Conservation (phyloP, 2,329 filamentous ascomycete genomes). For the Exophiala oligosperma region DNA sequence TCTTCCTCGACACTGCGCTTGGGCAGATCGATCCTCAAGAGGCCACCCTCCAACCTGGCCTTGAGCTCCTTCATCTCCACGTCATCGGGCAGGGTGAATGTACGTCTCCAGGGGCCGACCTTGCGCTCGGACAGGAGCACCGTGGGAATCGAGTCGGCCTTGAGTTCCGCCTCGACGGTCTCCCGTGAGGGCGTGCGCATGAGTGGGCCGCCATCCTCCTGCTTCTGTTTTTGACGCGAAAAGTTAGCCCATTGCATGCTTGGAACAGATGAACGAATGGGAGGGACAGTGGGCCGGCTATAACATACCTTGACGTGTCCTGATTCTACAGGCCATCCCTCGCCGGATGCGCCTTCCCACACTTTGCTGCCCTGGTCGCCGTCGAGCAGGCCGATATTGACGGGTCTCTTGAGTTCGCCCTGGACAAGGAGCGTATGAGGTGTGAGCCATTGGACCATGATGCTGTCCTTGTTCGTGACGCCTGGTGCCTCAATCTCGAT, state of each 20-base stretch:
- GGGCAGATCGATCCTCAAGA: conserved; percentile 23
- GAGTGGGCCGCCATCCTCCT: conserved; percentile 19
- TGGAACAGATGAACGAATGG: too few relatives aligned
- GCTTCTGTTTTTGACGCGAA: not conserved
- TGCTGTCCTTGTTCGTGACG: conserved; percentile 18
- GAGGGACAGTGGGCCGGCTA: not conserved
- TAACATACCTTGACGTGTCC: conserved; percentile 21
- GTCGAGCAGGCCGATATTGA: conserved; percentile 21
- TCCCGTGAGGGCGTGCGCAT: conserved; percentile 20
- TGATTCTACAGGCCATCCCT: conserved; percentile 20
- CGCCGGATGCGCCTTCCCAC: conserved; percentile 20
- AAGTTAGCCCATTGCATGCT: too few relatives aligned
- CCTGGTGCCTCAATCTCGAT: conserved; percentile 25
- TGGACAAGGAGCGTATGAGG: conserved; percentile 25
- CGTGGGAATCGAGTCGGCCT: conserved; percentile 17
- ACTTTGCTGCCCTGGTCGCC: conserved; percentile 11
- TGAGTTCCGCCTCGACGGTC: conserved; percentile 19
- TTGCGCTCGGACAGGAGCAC: conserved; percentile 23
- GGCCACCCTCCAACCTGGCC: conserved; percentile 20
- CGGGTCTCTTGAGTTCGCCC: conserved; percentile 14
- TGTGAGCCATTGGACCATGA: conserved; percentile 23
- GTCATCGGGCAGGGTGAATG: conserved; percentile 24
- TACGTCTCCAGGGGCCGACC: conserved; percentile 24
- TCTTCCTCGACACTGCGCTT: conserved; percentile 24
- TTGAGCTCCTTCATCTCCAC: conserved; percentile 27